Conservation (phyloP, 345 rosid species). For the Lagerstroemia speciosa region DNA sequence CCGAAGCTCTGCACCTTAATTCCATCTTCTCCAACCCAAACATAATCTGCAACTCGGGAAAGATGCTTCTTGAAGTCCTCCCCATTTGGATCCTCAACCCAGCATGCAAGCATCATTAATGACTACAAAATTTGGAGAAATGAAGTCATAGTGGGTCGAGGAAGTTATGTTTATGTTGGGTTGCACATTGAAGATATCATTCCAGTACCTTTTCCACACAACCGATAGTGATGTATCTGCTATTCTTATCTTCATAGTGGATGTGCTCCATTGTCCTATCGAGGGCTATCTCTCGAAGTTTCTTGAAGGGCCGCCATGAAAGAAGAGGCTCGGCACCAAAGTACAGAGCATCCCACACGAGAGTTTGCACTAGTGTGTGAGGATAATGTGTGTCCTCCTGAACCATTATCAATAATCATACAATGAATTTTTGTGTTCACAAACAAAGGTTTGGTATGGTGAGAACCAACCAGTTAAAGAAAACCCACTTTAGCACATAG, state of each 20-base stretch:
- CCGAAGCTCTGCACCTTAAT: constrained; percentile 93
- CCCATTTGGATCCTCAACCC: constrained; percentile 68
- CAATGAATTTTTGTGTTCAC: not conserved
- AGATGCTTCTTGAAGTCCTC: constrained; percentile 60
- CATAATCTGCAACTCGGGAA: constrained; percentile 59
- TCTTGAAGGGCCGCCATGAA: constrained; percentile 48
- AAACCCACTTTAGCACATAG: constrained; percentile 36
- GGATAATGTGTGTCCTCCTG: constrained; percentile 60
- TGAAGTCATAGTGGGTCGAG: not conserved
- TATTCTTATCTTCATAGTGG: constrained; percentile 57
- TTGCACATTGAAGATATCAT: not conserved
- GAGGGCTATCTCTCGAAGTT: constrained; percentile 45
- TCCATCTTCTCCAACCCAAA: constrained; percentile 96
- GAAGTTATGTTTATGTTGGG: not conserved
- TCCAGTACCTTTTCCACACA: constrained; percentile 49
- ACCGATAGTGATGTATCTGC: constrained; percentile 57
- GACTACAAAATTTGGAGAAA: constrained; percentile 16
- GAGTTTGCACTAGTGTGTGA: constrained; percentile 44
- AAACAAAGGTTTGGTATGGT: not conserved
- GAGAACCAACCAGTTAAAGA: not conserved
- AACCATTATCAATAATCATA: not conserved
- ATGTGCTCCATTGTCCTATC: constrained; percentile 47
- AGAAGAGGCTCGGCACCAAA: constrained; percentile 39
- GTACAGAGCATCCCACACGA: constrained; percentile 53
- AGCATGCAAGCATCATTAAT: constrained; percentile 64